These are phyloP conservation scores for Hymenoscyphus occultus DNA, from an alignment of 2,329 filamentous ascomycete genomes.

Conservation along the genomic window DNA sequence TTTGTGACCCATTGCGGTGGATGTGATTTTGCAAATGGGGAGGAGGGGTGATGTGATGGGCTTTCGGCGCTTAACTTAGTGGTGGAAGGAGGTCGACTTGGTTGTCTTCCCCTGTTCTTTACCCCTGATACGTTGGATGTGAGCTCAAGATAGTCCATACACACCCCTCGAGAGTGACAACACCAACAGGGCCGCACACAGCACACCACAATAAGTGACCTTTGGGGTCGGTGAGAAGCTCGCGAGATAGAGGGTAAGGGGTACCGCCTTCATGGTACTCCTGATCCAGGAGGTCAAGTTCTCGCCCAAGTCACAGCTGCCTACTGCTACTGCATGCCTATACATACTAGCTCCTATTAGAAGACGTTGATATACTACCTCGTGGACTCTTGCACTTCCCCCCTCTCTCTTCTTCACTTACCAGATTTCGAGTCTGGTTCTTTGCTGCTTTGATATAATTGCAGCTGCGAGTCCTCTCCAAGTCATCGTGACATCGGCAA, in stretches of 20 bases:
- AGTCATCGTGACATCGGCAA: background rate
- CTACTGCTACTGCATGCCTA: background rate
- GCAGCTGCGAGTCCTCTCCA: background rate
- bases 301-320: background rate
- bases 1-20: background rate
- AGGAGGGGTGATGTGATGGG: slow-evolving; percentile 6
- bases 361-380: background rate
- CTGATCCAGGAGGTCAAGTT: background rate
- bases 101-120: background rate
- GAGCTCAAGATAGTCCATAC: slow-evolving; percentile 2
- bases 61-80: slow-evolving; percentile 14
- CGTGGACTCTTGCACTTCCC: slow-evolving; percentile 2
- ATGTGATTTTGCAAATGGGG: background rate
- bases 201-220: background rate
- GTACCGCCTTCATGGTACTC: background rate
- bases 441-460: background rate
- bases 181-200: background rate
- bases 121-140: slow-evolving; percentile 3
- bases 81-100: slow-evolving; percentile 2
- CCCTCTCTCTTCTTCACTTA: background rate
- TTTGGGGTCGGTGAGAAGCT: background rate
- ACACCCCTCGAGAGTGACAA: slow-evolving; percentile 1
- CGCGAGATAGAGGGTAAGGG: background rate
- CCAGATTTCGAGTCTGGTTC: background rate
- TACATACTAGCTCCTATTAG: background rate